Conservation (phyloP, 2,329 filamentous ascomycete species). For the Decorospora gaudefroyi region DNA sequence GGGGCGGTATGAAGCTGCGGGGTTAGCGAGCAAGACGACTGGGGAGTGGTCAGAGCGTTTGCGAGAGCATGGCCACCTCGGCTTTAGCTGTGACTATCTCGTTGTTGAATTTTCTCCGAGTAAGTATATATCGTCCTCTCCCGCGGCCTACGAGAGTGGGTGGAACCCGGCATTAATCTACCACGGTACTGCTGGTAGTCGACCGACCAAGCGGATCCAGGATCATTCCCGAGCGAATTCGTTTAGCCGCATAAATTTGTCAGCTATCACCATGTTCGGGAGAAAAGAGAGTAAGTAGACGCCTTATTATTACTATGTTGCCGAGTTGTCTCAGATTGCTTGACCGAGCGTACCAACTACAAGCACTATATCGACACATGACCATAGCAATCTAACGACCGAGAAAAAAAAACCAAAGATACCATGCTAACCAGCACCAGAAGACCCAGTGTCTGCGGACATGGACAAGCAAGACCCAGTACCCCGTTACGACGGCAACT, state of each 20-base stretch:
- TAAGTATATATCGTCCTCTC: conserved; percentile 6
- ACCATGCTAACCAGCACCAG: conserved; percentile 21
- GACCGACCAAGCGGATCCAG: not conserved
- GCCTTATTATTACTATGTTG: conserved; percentile 5
- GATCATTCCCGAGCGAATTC: conserved; percentile 3
- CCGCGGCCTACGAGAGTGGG: not conserved
- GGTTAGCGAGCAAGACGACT: conserved; percentile 23
- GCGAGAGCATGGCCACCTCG: conserved; percentile 24
- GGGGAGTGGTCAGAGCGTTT: conserved; percentile 10
- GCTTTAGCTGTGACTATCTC: conserved; percentile 11
- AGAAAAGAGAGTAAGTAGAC: conserved; percentile 41
- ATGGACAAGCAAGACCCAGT: conserved; percentile 19
- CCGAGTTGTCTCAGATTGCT: conserved; percentile 15
- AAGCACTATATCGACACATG: conserved; percentile 10
- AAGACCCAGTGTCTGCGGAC: conserved; percentile 25
- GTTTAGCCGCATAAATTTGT: not conserved
- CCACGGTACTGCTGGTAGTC: conserved; percentile 8
- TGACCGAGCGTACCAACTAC: conserved; percentile 4
- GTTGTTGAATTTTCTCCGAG: not conserved
- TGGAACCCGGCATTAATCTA: conserved; percentile 2
- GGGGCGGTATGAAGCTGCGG: too few relatives aligned
- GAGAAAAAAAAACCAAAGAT: too few relatives aligned
- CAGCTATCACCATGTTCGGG: conserved; percentile 33
- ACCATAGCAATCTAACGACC: not conserved
- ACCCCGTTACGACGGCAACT: conserved; percentile 39